Base-by-base conservation (phyloP, 176 grass and related monocot genomes). In the Bolboschoenus planiculmis region DNA sequence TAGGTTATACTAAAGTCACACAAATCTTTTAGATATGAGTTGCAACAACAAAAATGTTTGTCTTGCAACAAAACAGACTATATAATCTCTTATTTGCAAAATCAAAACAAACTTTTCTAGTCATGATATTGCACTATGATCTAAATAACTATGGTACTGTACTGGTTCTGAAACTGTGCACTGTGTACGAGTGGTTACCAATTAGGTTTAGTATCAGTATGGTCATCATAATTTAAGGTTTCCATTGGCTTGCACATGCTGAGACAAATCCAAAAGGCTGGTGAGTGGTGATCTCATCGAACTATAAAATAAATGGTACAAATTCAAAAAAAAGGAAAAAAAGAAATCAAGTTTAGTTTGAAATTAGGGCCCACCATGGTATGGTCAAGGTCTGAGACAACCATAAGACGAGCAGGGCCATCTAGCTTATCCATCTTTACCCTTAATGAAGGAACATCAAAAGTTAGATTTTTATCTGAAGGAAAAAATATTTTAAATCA, bases 331-430 rank as follows among this genome's bases (percentile, higher is more conserved):
- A 46, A 23, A 33, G 48, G n/a, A n/a, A n/a, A 59, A 31, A 55
- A 15, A 78, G 16, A 7, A 53, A 30, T 29, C 33, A 51, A 78
- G 43, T 79, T 51, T 79, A 20, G 30, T 9, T 59, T 63, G 39
- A 62, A 62, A 82, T 62, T 57, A 53, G 51, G 51, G 80, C 46
- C 27, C 35, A 99, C 96, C 96, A 99, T 95, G 31, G 96, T 95
- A 83, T 99, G 89, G 55, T 99, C 96, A 51, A 99, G 96, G 76
- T 95, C 96, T 37, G 96, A 99, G 88, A 99, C 92, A 31, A 99
- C 85, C 92, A 99, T 95, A 43, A 99, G 96, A 40, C 96, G 89
- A 1, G 96, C 90, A 80, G 96, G 83, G 30, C 87, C 90, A 34
- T 47, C 82, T 73, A 99, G 83, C 85, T 92, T 91, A 83, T 99